phyloP scores from a whole-genome alignment of 805 yeast species.

The Yarrowia porcina region DNA sequence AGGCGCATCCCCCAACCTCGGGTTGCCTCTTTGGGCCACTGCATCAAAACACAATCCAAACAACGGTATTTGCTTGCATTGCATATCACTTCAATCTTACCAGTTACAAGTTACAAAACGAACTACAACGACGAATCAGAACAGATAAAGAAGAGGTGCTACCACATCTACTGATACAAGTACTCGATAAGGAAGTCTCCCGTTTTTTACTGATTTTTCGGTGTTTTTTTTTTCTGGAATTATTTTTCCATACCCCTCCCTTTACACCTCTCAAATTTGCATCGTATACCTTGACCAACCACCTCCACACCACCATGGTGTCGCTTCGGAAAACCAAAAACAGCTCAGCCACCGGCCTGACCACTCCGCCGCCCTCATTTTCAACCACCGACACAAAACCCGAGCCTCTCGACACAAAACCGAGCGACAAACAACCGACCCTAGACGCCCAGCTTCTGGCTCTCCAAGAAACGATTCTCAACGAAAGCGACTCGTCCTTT shows the following conservation, averaged over 20 bases:
- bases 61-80: neutral
- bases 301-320: neutral
- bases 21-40: neutral
- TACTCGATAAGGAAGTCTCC: no score
- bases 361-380: slow-evolving; percentile 15
- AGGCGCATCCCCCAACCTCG: neutral
- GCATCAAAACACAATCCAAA: slow-evolving; percentile 15
- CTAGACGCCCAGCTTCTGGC: neutral
- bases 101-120: neutral
- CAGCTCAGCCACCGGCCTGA: neutral
- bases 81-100: neutral
- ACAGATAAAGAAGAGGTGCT: no score
- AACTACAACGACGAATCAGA: no score
- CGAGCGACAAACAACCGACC: neutral
- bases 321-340: slow-evolving; percentile 5
- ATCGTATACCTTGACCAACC: neutral
- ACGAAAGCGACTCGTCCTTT: slow-evolving; percentile 24
- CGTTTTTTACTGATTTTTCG: no score
- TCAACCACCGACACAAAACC: neutral
- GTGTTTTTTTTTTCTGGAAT: neutral
- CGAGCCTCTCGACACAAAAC: neutral
- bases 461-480: slow-evolving; percentile 17
- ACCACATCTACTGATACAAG: no score
- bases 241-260: no score
- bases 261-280: slow-evolving; percentile 17